Evolutionary conservation across 345 rosid genomes (phyloP), one percentile per base, ranked within the genome.

Genomic region (Anastatica hierochuntica): DNA sequence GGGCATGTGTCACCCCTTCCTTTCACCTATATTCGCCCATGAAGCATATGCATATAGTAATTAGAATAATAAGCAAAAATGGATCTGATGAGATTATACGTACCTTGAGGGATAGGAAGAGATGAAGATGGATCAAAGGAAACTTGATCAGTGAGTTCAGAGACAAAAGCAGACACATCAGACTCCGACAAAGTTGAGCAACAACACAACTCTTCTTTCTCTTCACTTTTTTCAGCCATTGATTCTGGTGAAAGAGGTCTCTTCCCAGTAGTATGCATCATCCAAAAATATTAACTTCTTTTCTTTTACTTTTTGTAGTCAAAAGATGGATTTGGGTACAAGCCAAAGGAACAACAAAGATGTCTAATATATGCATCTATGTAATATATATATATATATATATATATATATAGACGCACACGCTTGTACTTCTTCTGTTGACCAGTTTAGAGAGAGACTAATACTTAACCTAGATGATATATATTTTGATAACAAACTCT

Each of bases 121-220:
- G 69, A 56, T 2, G 39, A 21, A 18, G 58, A 42, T 29, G 33
- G 33, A 29, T 16, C n/a, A n/a, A n/a, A n/a, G n/a, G n/a, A n/a
- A n/a, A n/a, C n/a, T n/a, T n/a, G n/a, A n/a, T n/a, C 58, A 49
- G 63, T 64, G 39, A 64, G 69, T 34, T 64, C 69, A 14, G 46
- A 64, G 18, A 64, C 69, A 49, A 64, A 64, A 56, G 21, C 69
- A 41, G 63, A 56, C 21, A 64, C 69, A 64, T 64, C 69, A 41
- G 63, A 64, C 35, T 64, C 69, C 14, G 52, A 42, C 45, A 64
- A 64, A 56, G 69, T 64, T 13, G 69, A 49, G 29, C 53, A 49
- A 41, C 33, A 2, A 56, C 14, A 10, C 24, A 57, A 56, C 12
- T 64, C 52, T 34, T 16, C 24, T 21, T 21, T 56, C 5, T 56